These are phyloP conservation scores for Echeveria elegans DNA, from an alignment of 164 flowering plant species.

Conservation along the genomic window DNA sequence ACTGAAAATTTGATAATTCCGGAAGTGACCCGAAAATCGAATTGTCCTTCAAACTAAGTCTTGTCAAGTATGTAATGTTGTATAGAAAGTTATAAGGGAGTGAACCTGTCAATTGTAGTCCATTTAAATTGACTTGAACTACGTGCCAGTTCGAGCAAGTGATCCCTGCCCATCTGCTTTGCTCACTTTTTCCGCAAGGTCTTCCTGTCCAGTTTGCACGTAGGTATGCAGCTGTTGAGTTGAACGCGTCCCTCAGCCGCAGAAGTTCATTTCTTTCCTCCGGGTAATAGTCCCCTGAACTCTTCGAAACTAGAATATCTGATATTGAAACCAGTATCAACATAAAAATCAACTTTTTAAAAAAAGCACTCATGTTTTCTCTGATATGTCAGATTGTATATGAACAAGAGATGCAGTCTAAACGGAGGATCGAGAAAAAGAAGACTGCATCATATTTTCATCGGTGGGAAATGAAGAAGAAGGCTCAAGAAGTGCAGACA, in stretches of 20 bases:
- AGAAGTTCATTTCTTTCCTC: constrained; percentile 31
- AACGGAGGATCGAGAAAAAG: not conserved
- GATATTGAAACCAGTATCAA: not conserved
- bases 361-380: not conserved
- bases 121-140: constrained; percentile 24
- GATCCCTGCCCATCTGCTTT: constrained; percentile 37
- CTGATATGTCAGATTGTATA: not conserved
- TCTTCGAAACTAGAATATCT: not conserved
- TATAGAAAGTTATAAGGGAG: constrained; percentile 27
- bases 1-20: constrained; percentile 21
- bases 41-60: constrained; percentile 37
- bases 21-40: constrained; percentile 35
- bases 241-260: constrained; percentile 27
- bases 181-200: constrained; percentile 23
- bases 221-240: constrained; percentile 17
- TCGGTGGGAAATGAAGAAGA: not conserved
- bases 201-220: constrained; percentile 42
- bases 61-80: constrained; percentile 26
- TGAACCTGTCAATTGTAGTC: constrained; percentile 26
- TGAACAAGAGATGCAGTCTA: not conserved
- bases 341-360: not conserved
- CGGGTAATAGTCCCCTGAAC: constrained; percentile 16
- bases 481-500: not conserved
- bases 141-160: constrained; percentile 31
- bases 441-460: not conserved